These are phyloP conservation scores for Cyberlindnera meyerae DNA, from an alignment of 805 yeast genomes.

Conservation along the genomic window DNA sequence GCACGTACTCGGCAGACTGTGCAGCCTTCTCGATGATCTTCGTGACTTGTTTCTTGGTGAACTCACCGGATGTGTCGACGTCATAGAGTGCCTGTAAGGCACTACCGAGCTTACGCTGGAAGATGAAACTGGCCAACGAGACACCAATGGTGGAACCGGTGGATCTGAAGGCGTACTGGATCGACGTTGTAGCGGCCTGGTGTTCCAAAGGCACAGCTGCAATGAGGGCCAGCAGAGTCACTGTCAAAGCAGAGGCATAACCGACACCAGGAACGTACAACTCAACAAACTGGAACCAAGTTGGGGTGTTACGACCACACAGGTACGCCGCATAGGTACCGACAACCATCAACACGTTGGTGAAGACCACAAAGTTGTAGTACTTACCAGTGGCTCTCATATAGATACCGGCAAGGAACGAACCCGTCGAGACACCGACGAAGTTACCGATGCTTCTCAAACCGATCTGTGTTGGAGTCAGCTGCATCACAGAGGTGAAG, in stretches of 20 bases:
- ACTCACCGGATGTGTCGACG: slow-evolving; percentile 13
- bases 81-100: slow-evolving; percentile 25
- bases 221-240: slow-evolving; percentile 68
- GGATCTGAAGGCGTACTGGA: slow-evolving; percentile 83
- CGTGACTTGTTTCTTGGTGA: slow-evolving; percentile 16
- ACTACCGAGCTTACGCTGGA: slow-evolving; percentile 42
- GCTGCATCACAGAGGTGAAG: slow-evolving; percentile 48
- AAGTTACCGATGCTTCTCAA: slow-evolving; percentile 54
- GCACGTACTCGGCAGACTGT: slow-evolving; percentile 46
- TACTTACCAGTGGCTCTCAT: slow-evolving; percentile 69
- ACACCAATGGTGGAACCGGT: slow-evolving; percentile 87
- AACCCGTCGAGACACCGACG: slow-evolving; percentile 62
- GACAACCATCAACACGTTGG: slow-evolving; percentile 39
- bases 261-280: slow-evolving; percentile 58
- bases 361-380: slow-evolving; percentile 38
- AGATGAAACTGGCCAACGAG: slow-evolving; percentile 60
- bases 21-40: slow-evolving; percentile 39
- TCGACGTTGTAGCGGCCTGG: slow-evolving; percentile 85
- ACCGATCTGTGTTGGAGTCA: slow-evolving; percentile 55
- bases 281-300: slow-evolving; percentile 38
- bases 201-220: slow-evolving; percentile 63
- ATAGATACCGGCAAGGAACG: slow-evolving; percentile 59
- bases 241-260: slow-evolving; percentile 62
- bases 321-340: slow-evolving; percentile 40
- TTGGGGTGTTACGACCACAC: slow-evolving; percentile 22